Evolutionary conservation across 2,329 filamentous ascomycete species (phyloP).

Genomic region (Aspergillus brasiliensis): DNA sequence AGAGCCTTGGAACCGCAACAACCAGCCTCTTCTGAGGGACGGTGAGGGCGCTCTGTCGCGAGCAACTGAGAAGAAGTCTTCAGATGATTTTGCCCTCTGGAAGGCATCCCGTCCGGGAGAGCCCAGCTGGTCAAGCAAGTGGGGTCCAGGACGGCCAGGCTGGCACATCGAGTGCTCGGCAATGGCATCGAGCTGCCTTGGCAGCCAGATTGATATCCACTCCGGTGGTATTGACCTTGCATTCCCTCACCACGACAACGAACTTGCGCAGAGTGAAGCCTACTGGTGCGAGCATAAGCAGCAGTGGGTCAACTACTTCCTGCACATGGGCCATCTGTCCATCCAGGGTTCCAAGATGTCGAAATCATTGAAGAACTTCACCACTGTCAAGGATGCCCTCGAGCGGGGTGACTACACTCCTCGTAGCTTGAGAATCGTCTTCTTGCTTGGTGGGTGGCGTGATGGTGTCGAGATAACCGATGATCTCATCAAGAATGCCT

Average conservation of each 20-base stretch:
- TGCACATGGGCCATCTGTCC: constrained; percentile 90
- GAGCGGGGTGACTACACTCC: constrained; percentile 70
- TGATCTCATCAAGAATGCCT: constrained; percentile 73
- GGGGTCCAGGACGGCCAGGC: constrained; percentile 84
- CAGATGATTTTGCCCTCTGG: constrained; percentile 90
- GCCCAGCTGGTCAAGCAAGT: constrained; percentile 84
- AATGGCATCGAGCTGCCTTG: constrained; percentile 89
- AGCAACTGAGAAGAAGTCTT: constrained; percentile 68
- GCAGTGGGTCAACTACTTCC: constrained; percentile 93
- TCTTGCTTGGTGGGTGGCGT: constrained; percentile 85
- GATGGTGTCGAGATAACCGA: constrained; percentile 89
- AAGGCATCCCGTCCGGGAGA: constrained; percentile 91
- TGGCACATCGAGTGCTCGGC: constrained; percentile 98
- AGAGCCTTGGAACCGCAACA: constrained; percentile 81
- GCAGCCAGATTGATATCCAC: constrained; percentile 85
- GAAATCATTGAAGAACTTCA: constrained; percentile 94
- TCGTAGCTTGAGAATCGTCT: constrained; percentile 78
- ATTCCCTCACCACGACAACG: constrained; percentile 92
- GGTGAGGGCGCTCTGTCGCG: constrained; percentile 72
- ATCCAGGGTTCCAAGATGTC: constrained; percentile 95
- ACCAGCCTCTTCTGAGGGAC: constrained; percentile 80
- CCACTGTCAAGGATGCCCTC: constrained; percentile 84
- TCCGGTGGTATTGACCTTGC: constrained; percentile 88
- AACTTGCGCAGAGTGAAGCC: constrained; percentile 87
- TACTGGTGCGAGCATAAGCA: constrained; percentile 62